Base-by-base conservation (phyloP, 352 stramenopile species). In the Pythium utonaiense region DNA sequence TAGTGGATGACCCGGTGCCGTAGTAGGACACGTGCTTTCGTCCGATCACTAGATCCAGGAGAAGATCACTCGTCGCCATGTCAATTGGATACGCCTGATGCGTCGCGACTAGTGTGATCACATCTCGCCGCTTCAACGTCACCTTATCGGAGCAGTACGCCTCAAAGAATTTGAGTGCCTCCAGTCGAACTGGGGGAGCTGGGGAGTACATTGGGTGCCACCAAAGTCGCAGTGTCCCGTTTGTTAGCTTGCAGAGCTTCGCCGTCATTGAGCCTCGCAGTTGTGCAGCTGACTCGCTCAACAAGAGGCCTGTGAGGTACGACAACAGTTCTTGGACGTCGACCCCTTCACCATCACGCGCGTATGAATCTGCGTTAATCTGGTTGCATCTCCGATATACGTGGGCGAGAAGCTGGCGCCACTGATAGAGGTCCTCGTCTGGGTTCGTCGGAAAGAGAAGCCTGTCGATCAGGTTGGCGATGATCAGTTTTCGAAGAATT, bases 101-200 rank as follows among this genome's bases (percentile, higher is more conserved):
- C 5, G 76, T 73, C 9, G 72, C 75, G 34, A 83, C 69, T 19
- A 93, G 50, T 67, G 90, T 86, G 13, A 90, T 56, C 53, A 87
- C 74, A 34, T 93, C 83, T 40, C 63, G 68, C 48, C 74, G 75
- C 45, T 77, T 73, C 28, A 91, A 59, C 48, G 80, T 25, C 10
- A 89, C 72, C 44, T 80, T 87, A 28, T 93, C 79, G 5, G 72
- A 73, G 24, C 77, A 89, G 52, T 91, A 90, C 3, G 76, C 53
- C 60, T 93, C 82, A 38, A 92, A 89, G 2, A 93, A 53, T n/a
- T 61, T 67, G 30, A 93, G 63, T 14, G 72, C 75, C 62, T 80
- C 74, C 6, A 90, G 63, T 6, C 83, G 80, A 19, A 93, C 68
- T 31, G 69, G 73, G 13, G 78, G 69, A 34, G 73, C 67, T 9